Evolutionary conservation across 768 basidiomycete species (phyloP), one percentile per base, ranked within the genome.

Genomic region (Saitozyma podzolica): DNA sequence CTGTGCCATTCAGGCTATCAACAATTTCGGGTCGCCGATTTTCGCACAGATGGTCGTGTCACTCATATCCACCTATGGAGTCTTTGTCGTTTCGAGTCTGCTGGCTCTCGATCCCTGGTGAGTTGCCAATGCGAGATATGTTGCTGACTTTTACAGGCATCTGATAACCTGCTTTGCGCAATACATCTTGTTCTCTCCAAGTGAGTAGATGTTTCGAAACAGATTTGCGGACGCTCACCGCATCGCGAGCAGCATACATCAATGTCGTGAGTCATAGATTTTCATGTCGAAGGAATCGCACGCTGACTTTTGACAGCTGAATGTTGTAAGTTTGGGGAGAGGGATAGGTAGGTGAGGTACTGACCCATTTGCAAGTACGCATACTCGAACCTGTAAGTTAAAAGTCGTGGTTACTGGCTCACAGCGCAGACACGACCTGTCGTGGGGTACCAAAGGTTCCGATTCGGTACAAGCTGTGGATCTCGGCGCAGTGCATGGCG

Each of bases 361-460:
- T 68, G 64, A 66, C 61, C 13, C n/a, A 47, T 47, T 29, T 50
- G 9, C 3, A 43, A 76, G 70, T 79, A 79, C 58, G 78, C 76
- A 1, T 79, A 76, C 54, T 74, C 76, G 0, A 79, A 79, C 45
- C 58, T 77, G 68, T 73, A 45, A 59, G 69, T 55, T 52, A 40
- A 48, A 41, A 2, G 40, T 17, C 1, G 4, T n/a, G 20, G 62
- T 40, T n/a, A 4, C 54, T 39, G 52, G 52, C 19, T 37, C 39
- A 39, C 47, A 8, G 29, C 29, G 9, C 48, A 73, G 72, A 5
- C 61, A 65, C 47, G 65, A 65, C 59, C 17, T 68, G 39, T 60
- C 64, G n/a, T 77, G 93, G 93, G 93, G 93, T 6, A 97, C 93
- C n/a, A 97, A 97, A 79, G 89, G 92, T 80, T 90, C 92, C 67